Evolutionary conservation across 805 yeast species (phyloP).

Genomic region (Metschnikowia matae): DNA sequence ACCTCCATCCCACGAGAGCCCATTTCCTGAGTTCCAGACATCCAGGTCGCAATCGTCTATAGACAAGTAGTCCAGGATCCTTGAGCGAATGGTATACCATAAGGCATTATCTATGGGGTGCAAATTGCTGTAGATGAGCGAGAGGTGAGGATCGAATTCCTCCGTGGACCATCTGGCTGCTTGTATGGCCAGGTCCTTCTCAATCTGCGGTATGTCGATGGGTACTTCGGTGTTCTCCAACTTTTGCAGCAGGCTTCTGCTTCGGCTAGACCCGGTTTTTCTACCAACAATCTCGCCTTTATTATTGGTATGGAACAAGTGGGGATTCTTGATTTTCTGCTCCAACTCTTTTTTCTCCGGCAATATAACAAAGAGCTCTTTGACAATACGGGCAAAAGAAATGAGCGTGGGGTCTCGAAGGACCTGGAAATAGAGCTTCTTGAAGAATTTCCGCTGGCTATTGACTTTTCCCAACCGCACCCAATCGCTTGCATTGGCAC

Average conservation of each 20-base stretch:
- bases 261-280: conserved; percentile 13
- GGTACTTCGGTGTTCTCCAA: conserved; percentile 17
- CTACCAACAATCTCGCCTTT: conserved; percentile 29
- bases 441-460: conserved; percentile 48
- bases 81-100: conserved; percentile 56
- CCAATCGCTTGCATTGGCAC: conserved; percentile 31
- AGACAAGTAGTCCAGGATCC: conserved; percentile 64
- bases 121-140: conserved; percentile 61
- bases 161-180: conserved; percentile 50
- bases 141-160: conserved; percentile 69
- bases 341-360: conserved; percentile 39
- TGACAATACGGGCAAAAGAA: conserved; percentile 50
- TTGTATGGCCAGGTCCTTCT: conserved; percentile 45
- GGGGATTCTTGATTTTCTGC: conserved; percentile 34
- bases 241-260: conserved; percentile 16
- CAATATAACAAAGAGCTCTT: conserved; percentile 52
- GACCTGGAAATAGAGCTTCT: conserved; percentile 51
- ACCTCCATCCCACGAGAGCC: conserved; percentile 63
- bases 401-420: conserved; percentile 43
- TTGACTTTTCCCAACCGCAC: conserved; percentile 41
- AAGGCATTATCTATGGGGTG: conserved; percentile 67
- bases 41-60: conserved; percentile 40
- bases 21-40: conserved; percentile 26
- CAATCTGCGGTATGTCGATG: conserved; percentile 26
- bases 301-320: conserved; percentile 32